Conservation (phyloP, 768 basidiomycete species). For the Pleurotus ostreatus region DNA sequence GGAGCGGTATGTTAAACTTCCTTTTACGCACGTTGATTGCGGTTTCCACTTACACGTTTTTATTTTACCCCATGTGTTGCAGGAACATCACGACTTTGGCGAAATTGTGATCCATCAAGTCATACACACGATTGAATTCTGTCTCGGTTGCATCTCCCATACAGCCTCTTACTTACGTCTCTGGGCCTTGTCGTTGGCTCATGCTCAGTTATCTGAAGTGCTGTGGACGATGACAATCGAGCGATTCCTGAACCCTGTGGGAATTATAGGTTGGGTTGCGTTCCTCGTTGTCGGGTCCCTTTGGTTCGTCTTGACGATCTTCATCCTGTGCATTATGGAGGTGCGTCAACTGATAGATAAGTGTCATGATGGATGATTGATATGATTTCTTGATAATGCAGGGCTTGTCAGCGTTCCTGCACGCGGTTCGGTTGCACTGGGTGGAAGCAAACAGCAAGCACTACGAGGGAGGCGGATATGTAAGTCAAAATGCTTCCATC, state of each 20-base stretch:
- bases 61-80: slow-evolving; percentile 9
- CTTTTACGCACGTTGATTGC: slow-evolving; percentile 12
- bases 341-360: slow-evolving; percentile 38
- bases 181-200: slow-evolving; percentile 97
- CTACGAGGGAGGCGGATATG: slow-evolving; percentile 86
- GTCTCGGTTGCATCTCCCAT: slow-evolving; percentile 97
- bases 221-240: slow-evolving; percentile 87
- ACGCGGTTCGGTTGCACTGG: slow-evolving; percentile 96
- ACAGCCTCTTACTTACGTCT: slow-evolving; percentile 91
- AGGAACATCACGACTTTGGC: slow-evolving; percentile 88
- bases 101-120: slow-evolving; percentile 96
- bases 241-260: slow-evolving; percentile 52
- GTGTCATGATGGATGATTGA: slow-evolving; percentile 13
- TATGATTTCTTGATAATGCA: slow-evolving; percentile 23
- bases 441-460: slow-evolving; percentile 98
- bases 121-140: slow-evolving; percentile 99
- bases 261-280: slow-evolving; percentile 55
- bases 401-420: slow-evolving; percentile 94
- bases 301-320: slow-evolving; percentile 80
- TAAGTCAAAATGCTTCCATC: slow-evolving; percentile 39
- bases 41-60: slow-evolving; percentile 8
- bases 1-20: slow-evolving; percentile 59
- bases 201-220: slow-evolving; percentile 95
- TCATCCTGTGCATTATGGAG: slow-evolving; percentile 92
- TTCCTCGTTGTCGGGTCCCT: slow-evolving; percentile 49